Conservation (phyloP, 202 grass and related monocot species). For the Brachypodium distachyon region DNA sequence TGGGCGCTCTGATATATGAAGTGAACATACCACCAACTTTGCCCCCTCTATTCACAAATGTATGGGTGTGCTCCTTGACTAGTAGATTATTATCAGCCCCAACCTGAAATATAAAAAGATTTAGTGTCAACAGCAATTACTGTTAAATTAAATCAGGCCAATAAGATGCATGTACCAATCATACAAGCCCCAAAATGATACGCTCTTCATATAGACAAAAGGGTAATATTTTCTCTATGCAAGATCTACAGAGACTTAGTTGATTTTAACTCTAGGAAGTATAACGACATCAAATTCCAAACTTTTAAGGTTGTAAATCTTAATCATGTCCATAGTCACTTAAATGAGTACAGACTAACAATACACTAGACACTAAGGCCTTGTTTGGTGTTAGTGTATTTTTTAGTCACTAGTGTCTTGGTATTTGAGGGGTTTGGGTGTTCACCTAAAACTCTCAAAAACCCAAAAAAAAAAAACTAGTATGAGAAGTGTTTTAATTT, state of each 20-base stretch:
- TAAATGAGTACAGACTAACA: neutral
- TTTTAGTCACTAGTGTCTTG: too few relatives aligned
- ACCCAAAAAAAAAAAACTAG: too few relatives aligned
- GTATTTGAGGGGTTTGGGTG: too few relatives aligned
- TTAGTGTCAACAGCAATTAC: neutral
- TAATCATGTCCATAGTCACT: neutral
- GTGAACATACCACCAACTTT: slow-evolving; percentile 62
- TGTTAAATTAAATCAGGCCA: neutral
- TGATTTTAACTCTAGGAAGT: neutral
- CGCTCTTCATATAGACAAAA: slow-evolving; percentile 5
- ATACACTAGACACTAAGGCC: neutral
- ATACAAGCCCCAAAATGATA: neutral
- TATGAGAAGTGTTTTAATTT: too few relatives aligned
- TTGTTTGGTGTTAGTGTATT: too few relatives aligned
- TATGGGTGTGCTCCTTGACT: slow-evolving; percentile 96
- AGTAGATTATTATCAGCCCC: slow-evolving; percentile 88
- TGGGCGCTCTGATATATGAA: neutral
- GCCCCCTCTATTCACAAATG: slow-evolving; percentile 93
- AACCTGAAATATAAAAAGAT: slow-evolving; percentile 41
- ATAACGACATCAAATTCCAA: neutral
- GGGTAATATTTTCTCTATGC: neutral
- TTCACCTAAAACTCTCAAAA: too few relatives aligned
- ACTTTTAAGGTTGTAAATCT: neutral
- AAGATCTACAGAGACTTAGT: neutral
- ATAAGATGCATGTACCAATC: neutral